Evolutionary conservation across 495 filamentous ascomycete species (phyloP), one percentile per base, ranked within the genome.

Genomic region (Terfezia boudieri): DNA sequence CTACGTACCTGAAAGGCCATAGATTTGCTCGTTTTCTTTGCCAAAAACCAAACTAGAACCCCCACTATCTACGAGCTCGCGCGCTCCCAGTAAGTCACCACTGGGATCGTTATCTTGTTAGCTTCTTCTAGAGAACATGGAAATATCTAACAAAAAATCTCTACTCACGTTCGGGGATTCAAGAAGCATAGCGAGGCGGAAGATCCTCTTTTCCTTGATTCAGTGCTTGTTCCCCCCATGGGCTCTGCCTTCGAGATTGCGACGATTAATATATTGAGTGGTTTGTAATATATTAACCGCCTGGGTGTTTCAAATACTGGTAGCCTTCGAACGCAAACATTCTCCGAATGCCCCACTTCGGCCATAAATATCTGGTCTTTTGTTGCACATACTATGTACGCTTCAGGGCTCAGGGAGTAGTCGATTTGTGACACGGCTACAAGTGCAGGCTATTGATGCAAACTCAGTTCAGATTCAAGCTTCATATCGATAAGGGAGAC

Each of bases 291-390:
- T 8, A 65, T 38, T 17, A 65, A 38, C 14, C 62, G 61, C 38
- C 62, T 62, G 38, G 62, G 62, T 14, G 62, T 65, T 55, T 64
- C 62, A 36, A 58, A 37, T 14, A 65, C 57, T 20, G 51, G 58
- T 50, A 65, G 52, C 50, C 62, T 57, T 23, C 62, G 53, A 16
- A 63, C 62, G 56, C 62, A 65, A 23, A 64, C 59, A 26, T 64
- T 65, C 35, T 61, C 57, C 14, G 57, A 64, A 52, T 60, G 53
- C 4, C 62, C 62, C 16, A 65, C 49, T 43, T 65, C 62, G 22
- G 62, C 62, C 22, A 53, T 61, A 52, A 65, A 61, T 54, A 65
- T 61, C 37, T 64, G 56, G 43, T 65, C 62, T 16, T 61, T 59
- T 9, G 62, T 62, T 51, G 60, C 58, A 46, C 62, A 60, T 14